Base-by-base conservation (phyloP, 306 rosid genomes). In the Quercus aquifolioides region DNA sequence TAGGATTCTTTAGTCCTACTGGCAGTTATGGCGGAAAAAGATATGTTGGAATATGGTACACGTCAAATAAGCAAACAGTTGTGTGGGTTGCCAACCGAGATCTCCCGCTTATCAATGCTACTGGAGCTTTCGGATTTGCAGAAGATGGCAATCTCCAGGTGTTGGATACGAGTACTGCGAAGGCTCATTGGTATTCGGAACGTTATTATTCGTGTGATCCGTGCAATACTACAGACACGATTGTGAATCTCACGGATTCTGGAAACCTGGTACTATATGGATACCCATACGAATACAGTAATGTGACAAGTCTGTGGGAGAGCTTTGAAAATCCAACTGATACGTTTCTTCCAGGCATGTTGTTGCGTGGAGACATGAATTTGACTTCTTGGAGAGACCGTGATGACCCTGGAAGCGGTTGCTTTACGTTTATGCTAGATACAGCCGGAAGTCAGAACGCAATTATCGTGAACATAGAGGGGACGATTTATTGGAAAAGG, bases 21-120 rank as follows among this genome's bases (percentile, higher is more conserved):
- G 71, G 59, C 26, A 57, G 56, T 59, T 12, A 13, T 7, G 0
- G 62, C 2, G 1, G 1, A 1, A 21, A 8, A 20, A 82, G 75
- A 5, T 88, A 84, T 74, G 71, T 86, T 0, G 92, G 89, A 11
- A 86, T 86, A 46, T 80, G 86, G 88, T 87, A 51, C 49, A 5
- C 0, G 0, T 0, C 12, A 4, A 23, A 57, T 21, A 58, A 73
- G 3, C 3, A 2, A 59, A 76, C 73, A 19, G 81, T 83, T n/a
- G 91, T 85, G 1, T 89, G 88, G 93, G 81, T 89, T 59, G 90
- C 88, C 6, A 87, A 89, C 14, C 84, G 89, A 33, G 73, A 81
- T 33, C 1, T 0, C 0, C 76, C 84, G 15, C 55, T 85, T 10
- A 2, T 1, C n/a, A 52, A 60, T 31, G 4, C 35, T 41, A 55